Evolutionary conservation across 495 filamentous ascomycete species (phyloP).

Genomic region (Xylaria grammica): DNA sequence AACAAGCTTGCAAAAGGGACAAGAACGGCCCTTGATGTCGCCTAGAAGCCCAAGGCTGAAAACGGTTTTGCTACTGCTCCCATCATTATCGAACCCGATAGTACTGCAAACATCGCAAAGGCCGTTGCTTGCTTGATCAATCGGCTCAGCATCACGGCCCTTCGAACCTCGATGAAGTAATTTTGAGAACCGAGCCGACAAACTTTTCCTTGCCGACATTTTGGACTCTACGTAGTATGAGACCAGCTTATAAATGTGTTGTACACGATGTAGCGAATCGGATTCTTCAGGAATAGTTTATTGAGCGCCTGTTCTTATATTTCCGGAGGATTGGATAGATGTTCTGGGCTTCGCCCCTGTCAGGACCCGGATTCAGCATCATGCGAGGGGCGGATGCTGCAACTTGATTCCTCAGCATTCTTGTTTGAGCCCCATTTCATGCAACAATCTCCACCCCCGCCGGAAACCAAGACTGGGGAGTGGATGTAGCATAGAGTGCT

Average conservation of each 20-base stretch:
- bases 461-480: neutral
- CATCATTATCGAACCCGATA: conserved; percentile 17
- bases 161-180: conserved; percentile 18
- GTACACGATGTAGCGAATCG: neutral
- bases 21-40: conserved; percentile 20
- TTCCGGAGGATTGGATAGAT: neutral
- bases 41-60: conserved; percentile 20
- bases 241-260: neutral
- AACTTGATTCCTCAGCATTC: neutral
- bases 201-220: conserved; percentile 13
- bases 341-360: neutral
- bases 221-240: neutral
- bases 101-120: conserved; percentile 17
- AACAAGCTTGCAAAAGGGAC: conserved; percentile 19
- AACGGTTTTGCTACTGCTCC: neutral
- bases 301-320: neutral
- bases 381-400: neutral
- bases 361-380: neutral
- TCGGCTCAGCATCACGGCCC: neutral
- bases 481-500: neutral
- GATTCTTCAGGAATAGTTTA: neutral
- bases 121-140: neutral
- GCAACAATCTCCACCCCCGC: conserved; percentile 4
- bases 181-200: conserved; percentile 22
- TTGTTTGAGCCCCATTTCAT: conserved; percentile 3